phyloP scores from a whole-genome alignment of 129 eudicot genomes.

The Lactuca sativa region DNA sequence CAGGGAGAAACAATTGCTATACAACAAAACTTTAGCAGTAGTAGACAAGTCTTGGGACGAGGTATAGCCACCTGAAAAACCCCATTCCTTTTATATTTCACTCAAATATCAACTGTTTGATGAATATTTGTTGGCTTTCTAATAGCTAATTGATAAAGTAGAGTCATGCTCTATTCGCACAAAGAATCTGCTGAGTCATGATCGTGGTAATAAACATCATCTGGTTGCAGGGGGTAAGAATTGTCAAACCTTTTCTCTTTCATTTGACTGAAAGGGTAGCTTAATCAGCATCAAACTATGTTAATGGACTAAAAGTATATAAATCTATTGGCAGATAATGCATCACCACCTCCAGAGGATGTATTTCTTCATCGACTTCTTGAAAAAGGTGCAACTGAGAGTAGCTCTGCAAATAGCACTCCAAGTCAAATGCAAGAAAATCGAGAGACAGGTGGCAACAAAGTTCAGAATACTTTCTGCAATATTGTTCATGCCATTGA shows the following conservation, averaged over 20 bases:
- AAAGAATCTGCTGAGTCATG: slow-evolving; percentile 29
- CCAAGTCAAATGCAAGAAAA: slow-evolving; percentile 46
- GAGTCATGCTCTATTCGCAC: slow-evolving; percentile 54
- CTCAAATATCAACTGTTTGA: slow-evolving; percentile 8
- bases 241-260: slow-evolving; percentile 10
- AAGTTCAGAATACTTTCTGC: slow-evolving; percentile 45
- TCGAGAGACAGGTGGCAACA: slow-evolving; percentile 37
- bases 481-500: slow-evolving; percentile 59
- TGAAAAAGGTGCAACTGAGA: slow-evolving; percentile 88
- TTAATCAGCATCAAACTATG: background rate
- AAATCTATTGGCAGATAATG: slow-evolving; percentile 44
- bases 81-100: slow-evolving; percentile 12
- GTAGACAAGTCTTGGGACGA: slow-evolving; percentile 73
- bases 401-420: slow-evolving; percentile 45
- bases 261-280: background rate
- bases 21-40: slow-evolving; percentile 44
- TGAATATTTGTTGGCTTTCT: slow-evolving; percentile 5
- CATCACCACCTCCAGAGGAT: slow-evolving; percentile 51
- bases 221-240: slow-evolving; percentile 41
- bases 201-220: slow-evolving; percentile 37
- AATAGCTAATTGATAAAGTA: slow-evolving; percentile 67
- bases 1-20: slow-evolving; percentile 66
- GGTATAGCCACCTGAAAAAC: slow-evolving; percentile 40
- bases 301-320: slow-evolving; percentile 10
- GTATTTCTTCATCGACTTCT: slow-evolving; percentile 62